Evolutionary conservation across 1,284 basidiomycete genomes (phyloP).

Genomic region (Fomitopsis schrenkii): DNA sequence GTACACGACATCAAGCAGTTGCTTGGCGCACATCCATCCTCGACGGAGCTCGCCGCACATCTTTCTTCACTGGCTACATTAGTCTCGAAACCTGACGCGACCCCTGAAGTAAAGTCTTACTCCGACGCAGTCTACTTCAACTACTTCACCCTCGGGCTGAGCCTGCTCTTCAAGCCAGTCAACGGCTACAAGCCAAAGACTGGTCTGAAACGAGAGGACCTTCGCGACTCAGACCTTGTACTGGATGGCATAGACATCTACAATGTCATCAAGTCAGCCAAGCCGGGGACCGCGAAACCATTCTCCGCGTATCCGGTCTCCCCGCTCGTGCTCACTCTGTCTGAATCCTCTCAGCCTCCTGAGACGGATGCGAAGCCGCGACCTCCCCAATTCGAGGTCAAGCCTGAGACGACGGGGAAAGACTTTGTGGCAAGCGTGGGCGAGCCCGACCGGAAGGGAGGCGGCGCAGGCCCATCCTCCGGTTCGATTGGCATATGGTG

Average conservation of each 20-base stretch:
- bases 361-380: conserved; percentile 35
- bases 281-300: conserved; percentile 26
- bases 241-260: conserved; percentile 81
- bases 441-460: conserved; percentile 85
- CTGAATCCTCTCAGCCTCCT: conserved; percentile 24
- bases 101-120: conserved; percentile 72
- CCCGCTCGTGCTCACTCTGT: conserved; percentile 42
- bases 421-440: conserved; percentile 72
- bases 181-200: conserved; percentile 56
- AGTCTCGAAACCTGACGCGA: conserved; percentile 15
- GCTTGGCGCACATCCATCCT: conserved; percentile 39
- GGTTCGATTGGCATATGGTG: conserved; percentile 91
- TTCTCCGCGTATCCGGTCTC: conserved; percentile 54
- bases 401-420: conserved; percentile 58
- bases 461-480: conserved; percentile 73
- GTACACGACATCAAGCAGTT: conserved; percentile 34
- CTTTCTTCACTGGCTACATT: conserved; percentile 35
- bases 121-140: conserved; percentile 83
- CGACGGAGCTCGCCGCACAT: conserved; percentile 39
- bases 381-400: conserved; percentile 41
- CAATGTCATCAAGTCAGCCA: conserved; percentile 42
- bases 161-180: conserved; percentile 64
- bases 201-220: conserved; percentile 40
- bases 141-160: conserved; percentile 74
- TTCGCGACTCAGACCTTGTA: conserved; percentile 45